Evolutionary conservation across 1,139 yeast species (phyloP).

Genomic region (Suhomyces chickasaworum): DNA sequence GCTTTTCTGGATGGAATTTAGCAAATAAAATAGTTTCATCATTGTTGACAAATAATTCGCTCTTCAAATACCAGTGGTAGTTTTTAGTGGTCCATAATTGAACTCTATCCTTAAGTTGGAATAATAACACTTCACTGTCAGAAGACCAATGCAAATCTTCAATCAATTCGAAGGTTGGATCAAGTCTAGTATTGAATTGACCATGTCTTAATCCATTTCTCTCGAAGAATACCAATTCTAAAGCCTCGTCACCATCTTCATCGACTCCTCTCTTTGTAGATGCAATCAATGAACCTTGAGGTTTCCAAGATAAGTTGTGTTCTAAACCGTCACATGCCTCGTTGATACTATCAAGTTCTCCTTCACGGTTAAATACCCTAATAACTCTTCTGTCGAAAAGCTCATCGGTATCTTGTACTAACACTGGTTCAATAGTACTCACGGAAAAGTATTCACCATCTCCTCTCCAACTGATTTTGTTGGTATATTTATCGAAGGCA

Average conservation of each 20-base stretch:
- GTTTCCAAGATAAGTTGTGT: conserved; percentile 79
- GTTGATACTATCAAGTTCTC: conserved; percentile 76
- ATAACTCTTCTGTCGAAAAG: conserved; percentile 67
- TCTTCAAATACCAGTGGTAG: conserved; percentile 94
- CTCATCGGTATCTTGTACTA: conserved; percentile 44
- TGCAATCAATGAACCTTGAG: conserved; percentile 87
- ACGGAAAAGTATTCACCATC: conserved; percentile 86
- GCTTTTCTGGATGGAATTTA: conserved; percentile 90
- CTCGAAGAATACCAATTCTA: conserved; percentile 79
- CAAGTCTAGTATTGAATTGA: conserved; percentile 70
- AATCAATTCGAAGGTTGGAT: conserved; percentile 49
- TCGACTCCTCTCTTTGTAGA: conserved; percentile 66
- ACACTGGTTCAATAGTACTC: conserved; percentile 57
- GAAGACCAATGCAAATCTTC: conserved; percentile 75
- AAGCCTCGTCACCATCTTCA: conserved; percentile 49
- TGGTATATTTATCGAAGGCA: conserved; percentile 47
- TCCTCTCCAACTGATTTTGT: conserved; percentile 86
- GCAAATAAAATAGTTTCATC: conserved; percentile 48
- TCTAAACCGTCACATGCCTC: conserved; percentile 90
- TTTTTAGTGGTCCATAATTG: conserved; percentile 92
- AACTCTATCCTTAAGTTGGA: conserved; percentile 60
- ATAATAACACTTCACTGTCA: conserved; percentile 76
- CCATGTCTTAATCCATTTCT: conserved; percentile 93
- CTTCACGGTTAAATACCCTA: conserved; percentile 80
- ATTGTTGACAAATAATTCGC: conserved; percentile 53